Percentiles rank a stretch among this genome's conserved stretches.
Evolutionary conservation across 768 basidiomycete species (phyloP).

Genomic region (Paxillus ammoniavirescens): DNA sequence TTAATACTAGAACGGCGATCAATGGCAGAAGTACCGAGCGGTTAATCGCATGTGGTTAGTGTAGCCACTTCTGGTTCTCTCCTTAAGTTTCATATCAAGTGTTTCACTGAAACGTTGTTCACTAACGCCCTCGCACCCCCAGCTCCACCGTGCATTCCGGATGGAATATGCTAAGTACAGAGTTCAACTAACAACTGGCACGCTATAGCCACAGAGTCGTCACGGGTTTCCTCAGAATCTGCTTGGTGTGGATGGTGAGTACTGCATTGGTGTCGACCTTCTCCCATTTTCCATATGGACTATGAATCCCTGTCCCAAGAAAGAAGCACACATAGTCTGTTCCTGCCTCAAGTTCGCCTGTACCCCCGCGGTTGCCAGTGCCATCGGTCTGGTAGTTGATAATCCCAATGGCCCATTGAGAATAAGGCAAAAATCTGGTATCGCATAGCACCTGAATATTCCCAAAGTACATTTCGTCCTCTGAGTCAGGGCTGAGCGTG

Average conservation of each 20-base stretch:
- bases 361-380: slow-evolving; percentile 5
- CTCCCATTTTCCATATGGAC: slow-evolving; percentile 18
- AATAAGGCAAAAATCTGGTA: slow-evolving; percentile 18
- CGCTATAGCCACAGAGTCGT: slow-evolving; percentile 19
- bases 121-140: no score
- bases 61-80: no score
- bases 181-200: neutral
- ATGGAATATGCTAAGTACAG: no score
- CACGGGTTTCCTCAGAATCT: slow-evolving; percentile 9
- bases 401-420: slow-evolving; percentile 23
- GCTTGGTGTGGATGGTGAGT: slow-evolving; percentile 17
- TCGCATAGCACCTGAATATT: slow-evolving; percentile 15
- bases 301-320: slow-evolving; percentile 21
- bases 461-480: slow-evolving; percentile 14
- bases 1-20: no score
- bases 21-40: no score
- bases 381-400: slow-evolving; percentile 24
- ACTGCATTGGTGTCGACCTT: slow-evolving; percentile 18
- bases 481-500: slow-evolving; percentile 11
- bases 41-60: no score
- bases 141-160: no score
- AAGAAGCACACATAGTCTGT: slow-evolving; percentile 21
- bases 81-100: no score
- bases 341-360: slow-evolving; percentile 12
- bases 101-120: no score